Conservation (phyloP, 306 rosid genomes). For the cucumber (Cucumis sativus) region Cucumber_9930_V3 NC_026656.2:21581001-21581500, state of each 20-base stretch:
- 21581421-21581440: not conserved
- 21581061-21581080: no score
- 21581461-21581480: not conserved
- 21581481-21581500: not conserved
- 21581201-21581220: not conserved
- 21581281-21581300: slow-evolving; percentile 84
- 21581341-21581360: slow-evolving; percentile 86
- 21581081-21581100: no score
- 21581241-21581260: not conserved
- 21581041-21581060: no score
- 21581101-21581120: no score
- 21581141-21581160: no score
- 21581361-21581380: not conserved
- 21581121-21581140: no score
- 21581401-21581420: not conserved
- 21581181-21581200: not conserved
- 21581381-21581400: not conserved
- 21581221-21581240: not conserved
- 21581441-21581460: not conserved
- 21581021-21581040: no score
- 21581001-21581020: no score
- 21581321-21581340: slow-evolving; percentile 72
- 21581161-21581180: no score
- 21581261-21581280: slow-evolving; percentile 58
- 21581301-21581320: slow-evolving; percentile 83